Evolutionary conservation across 805 yeast species (phyloP).

Genomic region (Candida sithepensis): DNA sequence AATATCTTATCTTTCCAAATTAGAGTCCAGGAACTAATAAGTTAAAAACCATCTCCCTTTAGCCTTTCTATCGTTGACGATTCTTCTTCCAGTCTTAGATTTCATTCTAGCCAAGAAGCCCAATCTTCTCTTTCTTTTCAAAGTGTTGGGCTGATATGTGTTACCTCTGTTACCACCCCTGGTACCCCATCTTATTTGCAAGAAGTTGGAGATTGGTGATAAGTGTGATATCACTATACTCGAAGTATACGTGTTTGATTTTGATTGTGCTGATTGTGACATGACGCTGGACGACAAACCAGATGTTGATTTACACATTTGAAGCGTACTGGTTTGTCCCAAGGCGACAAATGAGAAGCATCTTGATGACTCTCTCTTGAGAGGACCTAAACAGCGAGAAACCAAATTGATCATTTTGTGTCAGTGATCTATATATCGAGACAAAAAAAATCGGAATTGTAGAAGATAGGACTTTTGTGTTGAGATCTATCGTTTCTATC

Average conservation of each 20-base stretch:
- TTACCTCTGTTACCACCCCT: conserved; percentile 87
- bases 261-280: conserved; percentile 12
- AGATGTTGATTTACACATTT: conserved; percentile 7
- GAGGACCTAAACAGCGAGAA: background rate
- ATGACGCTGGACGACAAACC: conserved; percentile 10
- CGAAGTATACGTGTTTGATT: conserved; percentile 15
- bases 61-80: conserved; percentile 70
- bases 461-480: too few relatives aligned
- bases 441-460: too few relatives aligned
- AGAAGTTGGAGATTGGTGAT: conserved; percentile 14
- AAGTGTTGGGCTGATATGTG: conserved; percentile 90
- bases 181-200: conserved; percentile 31
- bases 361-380: conserved; percentile 7
- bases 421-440: too few relatives aligned
- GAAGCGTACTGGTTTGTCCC: conserved; percentile 14
- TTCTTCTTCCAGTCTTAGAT: conserved; percentile 69
- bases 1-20: too few relatives aligned
- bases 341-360: conserved; percentile 11
- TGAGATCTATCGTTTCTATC: too few relatives aligned
- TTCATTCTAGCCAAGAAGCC: conserved; percentile 87
- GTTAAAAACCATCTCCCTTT: conserved; percentile 94
- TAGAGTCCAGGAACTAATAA: conserved; percentile 48
- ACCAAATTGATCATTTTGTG: background rate
- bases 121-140: conserved; percentile 82
- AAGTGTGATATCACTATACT: conserved; percentile 19